Conservation (phyloP, 164 flowering plant genomes). For the Houttuynia cordata region DNA sequence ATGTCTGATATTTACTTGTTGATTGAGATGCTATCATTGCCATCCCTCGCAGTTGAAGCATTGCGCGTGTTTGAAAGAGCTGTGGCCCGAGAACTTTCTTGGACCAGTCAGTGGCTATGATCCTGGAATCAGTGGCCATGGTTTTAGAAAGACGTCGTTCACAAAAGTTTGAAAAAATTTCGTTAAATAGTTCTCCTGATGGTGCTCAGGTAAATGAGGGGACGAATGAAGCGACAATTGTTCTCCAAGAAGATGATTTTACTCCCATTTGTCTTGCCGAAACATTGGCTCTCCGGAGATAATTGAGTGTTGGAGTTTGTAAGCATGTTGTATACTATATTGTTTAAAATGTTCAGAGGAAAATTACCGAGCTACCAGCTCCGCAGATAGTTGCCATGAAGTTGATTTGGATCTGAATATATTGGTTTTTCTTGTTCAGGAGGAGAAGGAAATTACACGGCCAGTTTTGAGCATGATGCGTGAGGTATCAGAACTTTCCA, state of each 20-base stretch:
- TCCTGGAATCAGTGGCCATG: too few species aligned
- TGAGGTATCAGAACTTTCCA: slow-evolving; percentile 90
- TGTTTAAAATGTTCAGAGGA: slow-evolving; percentile 79
- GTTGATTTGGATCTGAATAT: slow-evolving; percentile 73
- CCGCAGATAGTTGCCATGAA: slow-evolving; percentile 49
- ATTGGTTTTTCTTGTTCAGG: slow-evolving; percentile 30
- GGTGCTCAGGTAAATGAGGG: slow-evolving; percentile 40
- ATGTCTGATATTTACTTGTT: slow-evolving; percentile 75
- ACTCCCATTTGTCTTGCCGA: slow-evolving; percentile 74
- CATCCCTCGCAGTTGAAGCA: slow-evolving; percentile 77
- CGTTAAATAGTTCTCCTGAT: slow-evolving; percentile 32
- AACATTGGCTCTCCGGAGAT: slow-evolving; percentile 64
- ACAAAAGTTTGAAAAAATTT: slow-evolving; percentile 30
- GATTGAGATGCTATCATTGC: slow-evolving; percentile 82
- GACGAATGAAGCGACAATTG: slow-evolving; percentile 33
- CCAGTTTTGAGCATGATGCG: slow-evolving; percentile 86
- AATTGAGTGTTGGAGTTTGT: slow-evolving; percentile 63
- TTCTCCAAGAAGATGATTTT: slow-evolving; percentile 59
- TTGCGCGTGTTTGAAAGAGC: slow-evolving; percentile 88
- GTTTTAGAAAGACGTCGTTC: slow-evolving; percentile 78
- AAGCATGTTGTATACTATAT: slow-evolving; percentile 58
- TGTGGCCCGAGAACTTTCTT: slow-evolving; percentile 61
- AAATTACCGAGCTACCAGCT: slow-evolving; percentile 50
- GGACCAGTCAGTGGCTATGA: slow-evolving; percentile 59
- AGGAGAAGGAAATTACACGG: slow-evolving; percentile 56